These are phyloP conservation scores for Cucurbita maxima DNA, from an alignment of 306 rosid species.

Conservation along the genomic window DNA sequence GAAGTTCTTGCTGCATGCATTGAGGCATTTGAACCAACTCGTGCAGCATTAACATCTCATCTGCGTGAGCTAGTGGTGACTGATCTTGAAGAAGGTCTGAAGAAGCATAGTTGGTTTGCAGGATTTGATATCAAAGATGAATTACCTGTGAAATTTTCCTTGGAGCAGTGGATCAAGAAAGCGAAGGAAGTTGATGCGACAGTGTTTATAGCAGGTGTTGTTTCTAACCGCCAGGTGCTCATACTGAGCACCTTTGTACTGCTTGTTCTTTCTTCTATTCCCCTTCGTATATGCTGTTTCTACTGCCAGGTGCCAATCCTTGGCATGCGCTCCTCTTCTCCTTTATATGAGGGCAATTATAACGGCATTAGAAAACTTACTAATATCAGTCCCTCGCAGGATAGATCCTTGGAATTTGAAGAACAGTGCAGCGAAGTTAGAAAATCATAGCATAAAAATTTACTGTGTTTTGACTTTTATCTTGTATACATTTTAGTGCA, in stretches of 20 bases:
- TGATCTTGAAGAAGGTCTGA: constrained; percentile 63
- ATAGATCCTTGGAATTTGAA: neutral
- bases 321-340: neutral
- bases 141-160: constrained; percentile 35
- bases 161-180: constrained; percentile 66
- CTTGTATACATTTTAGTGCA: constrained; percentile 44
- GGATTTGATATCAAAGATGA: constrained; percentile 72
- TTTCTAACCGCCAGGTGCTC: neutral
- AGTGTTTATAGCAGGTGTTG: constrained; percentile 72
- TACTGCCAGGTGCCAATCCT: neutral
- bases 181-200: constrained; percentile 76
- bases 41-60: constrained; percentile 60
- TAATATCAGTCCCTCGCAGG: neutral
- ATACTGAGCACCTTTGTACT: neutral
- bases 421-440: neutral
- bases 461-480: constrained; percentile 6
- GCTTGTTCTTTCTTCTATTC: neutral
- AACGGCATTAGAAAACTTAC: neutral
- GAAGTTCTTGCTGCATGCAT: constrained; percentile 86
- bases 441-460: neutral
- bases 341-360: neutral
- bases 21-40: constrained; percentile 74
- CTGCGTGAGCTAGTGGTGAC: constrained; percentile 48
- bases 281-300: neutral
- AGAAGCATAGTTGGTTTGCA: constrained; percentile 57